phyloP scores from a whole-genome alignment of 495 filamentous ascomycete species.

The Penicillium cataractarum region DNA sequence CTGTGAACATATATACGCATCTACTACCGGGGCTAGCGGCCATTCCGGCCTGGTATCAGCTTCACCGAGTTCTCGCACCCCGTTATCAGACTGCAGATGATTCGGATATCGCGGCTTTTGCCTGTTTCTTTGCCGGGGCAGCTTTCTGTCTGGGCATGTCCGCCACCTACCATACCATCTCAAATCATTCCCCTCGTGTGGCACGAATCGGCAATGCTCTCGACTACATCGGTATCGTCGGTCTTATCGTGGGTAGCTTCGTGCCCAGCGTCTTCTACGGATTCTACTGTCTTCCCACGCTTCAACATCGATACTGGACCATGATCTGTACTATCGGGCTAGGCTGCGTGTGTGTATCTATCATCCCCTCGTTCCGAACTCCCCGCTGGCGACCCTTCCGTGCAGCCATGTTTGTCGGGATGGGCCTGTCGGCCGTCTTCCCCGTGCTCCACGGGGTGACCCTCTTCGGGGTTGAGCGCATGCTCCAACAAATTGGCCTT shows the following conservation, averaged over 20 bases:
- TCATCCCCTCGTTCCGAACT: conserved; percentile 79
- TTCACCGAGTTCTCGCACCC: conserved; percentile 58
- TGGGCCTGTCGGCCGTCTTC: conserved; percentile 83
- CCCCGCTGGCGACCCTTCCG: conserved; percentile 83
- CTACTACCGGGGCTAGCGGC: conserved; percentile 58
- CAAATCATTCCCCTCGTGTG: conserved; percentile 64
- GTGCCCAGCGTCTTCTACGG: conserved; percentile 88
- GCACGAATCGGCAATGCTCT: conserved; percentile 69
- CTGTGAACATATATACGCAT: conserved; percentile 94
- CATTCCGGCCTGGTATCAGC: conserved; percentile 39
- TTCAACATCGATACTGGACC: conserved; percentile 71
- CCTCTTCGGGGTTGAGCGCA: conserved; percentile 59
- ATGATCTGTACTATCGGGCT: conserved; percentile 80
- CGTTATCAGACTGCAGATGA: conserved; percentile 67
- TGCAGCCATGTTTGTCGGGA: conserved; percentile 86
- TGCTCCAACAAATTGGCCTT: conserved; percentile 77
- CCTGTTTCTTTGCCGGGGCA: conserved; percentile 79
- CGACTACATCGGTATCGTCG: conserved; percentile 90
- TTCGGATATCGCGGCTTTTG: conserved; percentile 71
- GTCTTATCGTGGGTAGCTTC: conserved; percentile 85
- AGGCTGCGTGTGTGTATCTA: conserved; percentile 73
- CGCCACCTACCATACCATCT: conserved; percentile 75
- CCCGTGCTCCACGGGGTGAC: conserved; percentile 75
- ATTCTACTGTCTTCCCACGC: conserved; percentile 65
- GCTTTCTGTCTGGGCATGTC: conserved; percentile 81